A percentile compares a stretch with the other conserved stretches of the same genome.
These are phyloP conservation scores for Dothideomycetes sp. DNA, from an alignment of 2,329 filamentous ascomycete genomes.

Conservation along the genomic window DNA sequence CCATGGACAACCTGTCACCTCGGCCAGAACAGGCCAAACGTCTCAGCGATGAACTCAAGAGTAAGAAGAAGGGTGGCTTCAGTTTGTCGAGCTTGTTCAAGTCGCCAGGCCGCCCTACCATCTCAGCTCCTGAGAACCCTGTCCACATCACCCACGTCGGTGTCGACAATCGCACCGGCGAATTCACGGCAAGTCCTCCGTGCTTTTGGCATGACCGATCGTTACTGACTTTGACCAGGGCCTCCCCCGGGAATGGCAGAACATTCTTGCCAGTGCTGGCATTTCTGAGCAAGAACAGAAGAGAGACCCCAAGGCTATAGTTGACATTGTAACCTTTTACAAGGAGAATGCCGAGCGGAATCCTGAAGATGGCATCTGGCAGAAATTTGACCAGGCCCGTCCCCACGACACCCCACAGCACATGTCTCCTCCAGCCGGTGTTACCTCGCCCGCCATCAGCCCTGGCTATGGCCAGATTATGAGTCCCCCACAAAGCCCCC, in stretches of 20 bases:
- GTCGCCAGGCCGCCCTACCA: slow-evolving; percentile 81
- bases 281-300: slow-evolving; percentile 94
- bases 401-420: slow-evolving; percentile 40
- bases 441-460: slow-evolving; percentile 19
- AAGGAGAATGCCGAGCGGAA: slow-evolving; percentile 81
- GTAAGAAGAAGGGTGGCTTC: slow-evolving; percentile 79
- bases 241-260: slow-evolving; percentile 95
- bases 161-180: slow-evolving; percentile 90
- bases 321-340: slow-evolving; percentile 94
- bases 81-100: slow-evolving; percentile 76
- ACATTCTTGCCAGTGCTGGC: slow-evolving; percentile 86
- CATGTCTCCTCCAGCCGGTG: slow-evolving; percentile 20
- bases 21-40: slow-evolving; percentile 48
- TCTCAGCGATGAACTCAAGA: slow-evolving; percentile 67
- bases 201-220: neutral
- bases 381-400: slow-evolving; percentile 89
- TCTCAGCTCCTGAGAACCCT: slow-evolving; percentile 95
- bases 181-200: slow-evolving; percentile 70
- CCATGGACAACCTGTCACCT: slow-evolving; percentile 41
- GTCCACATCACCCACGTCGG: slow-evolving; percentile 97
- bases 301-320: slow-evolving; percentile 89
- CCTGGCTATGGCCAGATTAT: slow-evolving; percentile 48
- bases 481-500: slow-evolving; percentile 73
- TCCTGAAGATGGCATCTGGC: slow-evolving; percentile 79
- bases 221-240: slow-evolving; percentile 48